Conservation (phyloP, 352 stramenopile genomes). For the Globisporangium echinulatum region DNA sequence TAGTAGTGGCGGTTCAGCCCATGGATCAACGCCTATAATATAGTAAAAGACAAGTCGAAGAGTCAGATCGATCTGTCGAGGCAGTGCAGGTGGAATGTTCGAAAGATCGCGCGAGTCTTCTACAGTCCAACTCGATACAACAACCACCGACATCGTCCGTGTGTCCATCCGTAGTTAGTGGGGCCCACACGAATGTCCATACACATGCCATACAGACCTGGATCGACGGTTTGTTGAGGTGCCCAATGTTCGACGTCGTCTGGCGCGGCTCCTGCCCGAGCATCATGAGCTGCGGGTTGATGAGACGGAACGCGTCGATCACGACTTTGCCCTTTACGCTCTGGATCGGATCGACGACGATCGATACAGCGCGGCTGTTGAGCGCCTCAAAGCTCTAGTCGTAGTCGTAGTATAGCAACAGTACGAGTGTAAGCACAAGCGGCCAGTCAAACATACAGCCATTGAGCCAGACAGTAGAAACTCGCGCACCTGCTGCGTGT, state of each 20-base stretch:
- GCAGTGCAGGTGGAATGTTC: no score
- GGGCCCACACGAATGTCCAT: no score
- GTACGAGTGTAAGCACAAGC: constrained; percentile 13
- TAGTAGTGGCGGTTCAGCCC: constrained; percentile 99
- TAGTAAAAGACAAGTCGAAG: constrained; percentile 2
- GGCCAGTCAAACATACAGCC: neutral
- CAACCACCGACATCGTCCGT: no score
- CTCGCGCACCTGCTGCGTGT: constrained; percentile 90
- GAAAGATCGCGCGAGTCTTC: no score
- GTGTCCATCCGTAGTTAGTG: no score
- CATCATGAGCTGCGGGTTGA: constrained; percentile 99
- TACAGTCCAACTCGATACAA: no score
- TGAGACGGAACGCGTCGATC: constrained; percentile 99
- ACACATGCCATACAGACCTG: constrained; percentile 28
- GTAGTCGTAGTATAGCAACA: neutral
- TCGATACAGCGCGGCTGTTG: constrained; percentile 95
- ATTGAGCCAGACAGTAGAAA: neutral
- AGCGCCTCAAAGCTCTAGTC: constrained; percentile 93
- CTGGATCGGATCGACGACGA: constrained; percentile 99
- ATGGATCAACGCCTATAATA: constrained; percentile 91
- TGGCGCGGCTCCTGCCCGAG: constrained; percentile 96
- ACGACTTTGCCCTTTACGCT: constrained; percentile 99
- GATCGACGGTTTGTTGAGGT: constrained; percentile 99
- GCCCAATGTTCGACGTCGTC: constrained; percentile 98
- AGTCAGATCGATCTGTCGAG: no score